Evolutionary conservation across 2,329 filamentous ascomycete genomes (phyloP), one percentile per base, ranked within the genome.

Genomic region (Ophidiomyces ophidiicola): DNA sequence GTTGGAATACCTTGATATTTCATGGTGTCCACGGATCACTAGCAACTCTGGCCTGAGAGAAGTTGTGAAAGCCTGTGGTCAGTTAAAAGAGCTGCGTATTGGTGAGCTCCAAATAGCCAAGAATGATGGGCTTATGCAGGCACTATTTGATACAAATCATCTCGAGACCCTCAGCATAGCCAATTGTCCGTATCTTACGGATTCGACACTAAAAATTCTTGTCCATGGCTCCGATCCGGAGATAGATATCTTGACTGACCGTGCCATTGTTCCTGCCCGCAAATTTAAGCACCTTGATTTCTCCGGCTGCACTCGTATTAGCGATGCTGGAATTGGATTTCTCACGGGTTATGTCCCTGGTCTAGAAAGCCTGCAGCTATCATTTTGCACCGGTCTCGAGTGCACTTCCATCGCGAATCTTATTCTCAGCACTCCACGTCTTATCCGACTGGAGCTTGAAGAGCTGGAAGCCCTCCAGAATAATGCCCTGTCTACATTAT

Each of bases 361-460:
- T 3, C 67, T 96, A 1, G 79, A 94, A 62, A 85, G 83, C 0
- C 70, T 98, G 2, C 82, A 88, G 48, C 69, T 96, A 1, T 84
- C 79, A 4, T 82, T 84, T 44, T 87, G 86, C 53, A 68, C 69
- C n/a, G 65, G 72, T 8, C 60, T 96, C 36, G 82, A 77, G 0
- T 84, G 94, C 51, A 70, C 69, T 0, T 78, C 80, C 0, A 67
- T 98, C 15, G 72, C 74, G 32, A 71, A 76, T 1, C 68, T 96
- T 14, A 63, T 96, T 2, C 77, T 76, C 4, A 83, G 83, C 0
- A 75, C 82, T 0, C 82, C 85, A 1, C 69, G 72, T 4, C 71
- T 98, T 12, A 87, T 83, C 0, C 84, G 92, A 54, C 69, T 98
- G 29, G 90, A 96, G 49, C 64, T 96, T 2, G 90, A 98, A 59